Percentiles rank a stretch among this genome's conserved stretches.
Evolutionary conservation across 257 asterid genomes (phyloP).

Genomic region (Eucommia ulmoides): DNA sequence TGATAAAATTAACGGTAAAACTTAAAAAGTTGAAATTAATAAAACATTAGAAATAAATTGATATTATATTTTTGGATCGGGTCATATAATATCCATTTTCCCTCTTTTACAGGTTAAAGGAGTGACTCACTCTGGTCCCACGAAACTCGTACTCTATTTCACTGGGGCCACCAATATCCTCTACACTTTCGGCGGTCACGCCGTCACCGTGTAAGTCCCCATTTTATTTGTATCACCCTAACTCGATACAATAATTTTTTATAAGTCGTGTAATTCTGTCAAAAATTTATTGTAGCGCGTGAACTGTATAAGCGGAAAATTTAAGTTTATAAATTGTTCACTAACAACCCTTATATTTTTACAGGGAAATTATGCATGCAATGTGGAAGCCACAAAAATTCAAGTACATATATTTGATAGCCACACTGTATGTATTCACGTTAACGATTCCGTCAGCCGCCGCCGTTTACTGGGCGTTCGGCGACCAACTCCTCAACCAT

Average conservation of each 20-base stretch:
- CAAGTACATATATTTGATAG: slow-evolving; percentile 59
- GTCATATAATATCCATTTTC: neutral
- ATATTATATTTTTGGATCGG: neutral
- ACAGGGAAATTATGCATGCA: slow-evolving; percentile 78
- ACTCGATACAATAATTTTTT: no score
- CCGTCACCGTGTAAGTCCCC: slow-evolving; percentile 84
- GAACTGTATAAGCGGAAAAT: no score
- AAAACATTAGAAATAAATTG: no score
- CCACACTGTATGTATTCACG: slow-evolving; percentile 76
- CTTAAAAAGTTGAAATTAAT: no score
- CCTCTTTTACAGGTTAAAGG: slow-evolving; percentile 29
- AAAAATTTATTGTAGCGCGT: no score
- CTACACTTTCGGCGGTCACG: slow-evolving; percentile 89
- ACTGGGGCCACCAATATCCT: slow-evolving; percentile 90
- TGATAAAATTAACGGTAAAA: no score
- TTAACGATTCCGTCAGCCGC: slow-evolving; percentile 72
- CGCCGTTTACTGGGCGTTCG: slow-evolving; percentile 81
- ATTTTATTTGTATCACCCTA: no score
- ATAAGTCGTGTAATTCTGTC: no score
- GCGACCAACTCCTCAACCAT: slow-evolving; percentile 60
- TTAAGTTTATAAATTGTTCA: no score
- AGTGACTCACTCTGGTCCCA: slow-evolving; percentile 60
- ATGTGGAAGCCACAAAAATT: slow-evolving; percentile 74
- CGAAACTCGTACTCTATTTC: slow-evolving; percentile 52
- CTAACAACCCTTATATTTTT: no score